Percentiles rank a stretch among this genome's conserved stretches.
Evolutionary conservation across 495 filamentous ascomycete genomes (phyloP).

Genomic region (Hypoxylon perforatum): DNA sequence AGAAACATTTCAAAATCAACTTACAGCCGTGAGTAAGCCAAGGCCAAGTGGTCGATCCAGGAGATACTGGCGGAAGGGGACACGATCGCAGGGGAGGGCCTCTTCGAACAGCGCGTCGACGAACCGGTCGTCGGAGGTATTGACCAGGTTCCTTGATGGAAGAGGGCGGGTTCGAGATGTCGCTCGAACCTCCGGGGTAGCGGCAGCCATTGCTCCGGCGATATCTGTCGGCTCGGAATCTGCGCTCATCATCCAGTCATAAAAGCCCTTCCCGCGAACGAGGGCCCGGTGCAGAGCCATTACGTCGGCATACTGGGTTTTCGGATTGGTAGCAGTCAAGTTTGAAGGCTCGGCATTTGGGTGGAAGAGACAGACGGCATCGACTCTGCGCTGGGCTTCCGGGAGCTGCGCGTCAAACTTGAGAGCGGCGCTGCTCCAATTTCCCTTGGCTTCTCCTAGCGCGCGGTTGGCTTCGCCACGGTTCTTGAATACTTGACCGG

Average conservation of each 20-base stretch:
- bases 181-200: no score
- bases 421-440: no score
- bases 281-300: slow-evolving; percentile 12
- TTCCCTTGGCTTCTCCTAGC: no score
- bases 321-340: not conserved
- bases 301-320: no score
- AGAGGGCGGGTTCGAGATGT: no score
- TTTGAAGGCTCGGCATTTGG: not conserved
- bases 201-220: not conserved
- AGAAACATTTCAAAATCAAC: no score
- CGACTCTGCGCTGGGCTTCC: no score
- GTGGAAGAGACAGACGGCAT: not conserved
- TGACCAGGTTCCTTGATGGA: no score
- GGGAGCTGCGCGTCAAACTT: no score
- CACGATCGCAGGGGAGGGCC: slow-evolving; percentile 5
- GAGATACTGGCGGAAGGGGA: slow-evolving; percentile 4
- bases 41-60: not conserved
- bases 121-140: no score
- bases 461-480: no score
- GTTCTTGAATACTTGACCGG: no score
- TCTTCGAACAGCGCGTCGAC: not conserved
- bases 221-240: not conserved
- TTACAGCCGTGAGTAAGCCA: not conserved
- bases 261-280: slow-evolving; percentile 11
- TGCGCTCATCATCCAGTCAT: slow-evolving; percentile 3